Percentiles rank a stretch among this genome's conserved stretches.
phyloP scores from a whole-genome alignment of 2,329 filamentous ascomycete genomes.

The Diplodia seriata region DNA sequence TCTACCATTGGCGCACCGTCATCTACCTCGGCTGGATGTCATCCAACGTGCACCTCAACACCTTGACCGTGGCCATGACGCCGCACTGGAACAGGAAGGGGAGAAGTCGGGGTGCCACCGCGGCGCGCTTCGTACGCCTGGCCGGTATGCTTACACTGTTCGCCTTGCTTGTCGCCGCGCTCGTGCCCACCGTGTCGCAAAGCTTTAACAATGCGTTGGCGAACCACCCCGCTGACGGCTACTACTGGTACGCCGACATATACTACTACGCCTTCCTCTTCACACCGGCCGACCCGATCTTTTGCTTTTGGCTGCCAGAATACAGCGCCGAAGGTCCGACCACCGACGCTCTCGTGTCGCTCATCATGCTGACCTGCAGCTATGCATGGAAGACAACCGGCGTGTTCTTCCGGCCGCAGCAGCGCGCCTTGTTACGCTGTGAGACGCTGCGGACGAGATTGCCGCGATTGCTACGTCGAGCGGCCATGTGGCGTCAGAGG shows the following conservation, averaged over 20 bases:
- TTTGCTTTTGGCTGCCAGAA: neutral
- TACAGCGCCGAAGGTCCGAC: neutral
- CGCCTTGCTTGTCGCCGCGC: slow-evolving; percentile 17
- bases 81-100: neutral
- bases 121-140: slow-evolving; percentile 34
- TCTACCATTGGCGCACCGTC: slow-evolving; percentile 36
- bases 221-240: neutral
- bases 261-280: neutral
- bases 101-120: neutral
- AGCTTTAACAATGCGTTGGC: neutral
- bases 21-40: slow-evolving; percentile 37
- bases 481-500: neutral
- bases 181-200: neutral
- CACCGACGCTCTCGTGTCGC: neutral
- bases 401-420: neutral
- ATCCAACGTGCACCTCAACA: slow-evolving; percentile 36
- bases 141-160: slow-evolving; percentile 29
- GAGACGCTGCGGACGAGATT: neutral
- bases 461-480: neutral
- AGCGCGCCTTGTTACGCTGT: neutral
- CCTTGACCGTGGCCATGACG: slow-evolving; percentile 35
- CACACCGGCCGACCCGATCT: slow-evolving; percentile 3
- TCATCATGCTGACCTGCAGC: neutral
- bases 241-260: neutral
- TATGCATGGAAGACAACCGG: neutral